Conservation (phyloP, 2,329 filamentous ascomycete species). For the Verticillium isaacii region DNA sequence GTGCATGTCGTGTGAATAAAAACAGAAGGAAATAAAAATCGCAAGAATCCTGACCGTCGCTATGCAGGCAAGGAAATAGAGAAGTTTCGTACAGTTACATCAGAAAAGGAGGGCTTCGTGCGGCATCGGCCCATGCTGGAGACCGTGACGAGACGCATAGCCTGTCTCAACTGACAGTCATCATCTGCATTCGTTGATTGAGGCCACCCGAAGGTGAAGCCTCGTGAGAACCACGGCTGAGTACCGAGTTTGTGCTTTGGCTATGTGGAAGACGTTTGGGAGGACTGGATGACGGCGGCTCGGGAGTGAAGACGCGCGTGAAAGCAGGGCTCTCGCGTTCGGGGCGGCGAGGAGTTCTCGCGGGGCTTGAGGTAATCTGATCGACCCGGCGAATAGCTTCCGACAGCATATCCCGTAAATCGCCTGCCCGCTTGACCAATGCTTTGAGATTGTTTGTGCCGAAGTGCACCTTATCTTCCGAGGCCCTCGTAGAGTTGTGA, state of each 20-base stretch:
- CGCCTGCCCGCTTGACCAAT: constrained; percentile 57
- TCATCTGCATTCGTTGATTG: constrained; percentile 55
- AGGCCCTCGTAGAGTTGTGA: constrained; percentile 25
- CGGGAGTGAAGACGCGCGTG: constrained; percentile 52
- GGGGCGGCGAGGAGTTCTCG: constrained; percentile 41
- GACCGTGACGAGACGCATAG: background rate
- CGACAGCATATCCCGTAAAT: constrained; percentile 54
- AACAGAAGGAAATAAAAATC: constrained; percentile 5
- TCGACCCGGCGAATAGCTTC: constrained; percentile 57
- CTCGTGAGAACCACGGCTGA: constrained; percentile 45
- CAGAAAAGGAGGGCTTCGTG: background rate
- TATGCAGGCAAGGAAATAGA: constrained; percentile 16
- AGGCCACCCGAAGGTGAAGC: constrained; percentile 47
- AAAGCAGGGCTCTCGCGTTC: constrained; percentile 62
- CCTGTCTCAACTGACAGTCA: constrained; percentile 51
- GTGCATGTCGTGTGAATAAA: constrained; percentile 8
- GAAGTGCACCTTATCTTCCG: constrained; percentile 56
- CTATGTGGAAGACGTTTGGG: constrained; percentile 45
- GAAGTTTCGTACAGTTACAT: constrained; percentile 16
- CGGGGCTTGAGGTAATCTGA: constrained; percentile 52
- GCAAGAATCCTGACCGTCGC: constrained; percentile 11
- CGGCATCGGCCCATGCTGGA: background rate
- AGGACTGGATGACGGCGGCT: constrained; percentile 51
- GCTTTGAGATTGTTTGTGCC: constrained; percentile 66
- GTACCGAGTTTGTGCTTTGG: constrained; percentile 48